Conservation (phyloP, 306 rosid species). For the Ziziphus jujuba region DNA sequence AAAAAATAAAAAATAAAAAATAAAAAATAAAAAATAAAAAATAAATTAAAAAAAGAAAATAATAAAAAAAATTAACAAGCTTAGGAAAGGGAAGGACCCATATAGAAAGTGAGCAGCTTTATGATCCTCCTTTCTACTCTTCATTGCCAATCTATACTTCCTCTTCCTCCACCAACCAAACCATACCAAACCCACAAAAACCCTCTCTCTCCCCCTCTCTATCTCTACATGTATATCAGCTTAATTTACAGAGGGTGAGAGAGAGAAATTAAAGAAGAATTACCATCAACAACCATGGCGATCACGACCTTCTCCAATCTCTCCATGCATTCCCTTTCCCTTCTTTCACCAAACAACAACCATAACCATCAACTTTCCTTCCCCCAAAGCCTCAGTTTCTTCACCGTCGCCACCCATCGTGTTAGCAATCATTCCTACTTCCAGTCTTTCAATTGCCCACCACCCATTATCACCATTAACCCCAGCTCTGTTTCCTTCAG, state of each 20-base stretch:
- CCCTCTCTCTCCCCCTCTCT: neutral
- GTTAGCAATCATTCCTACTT: slow-evolving; percentile 12
- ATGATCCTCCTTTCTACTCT: no score
- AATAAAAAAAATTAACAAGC: no score
- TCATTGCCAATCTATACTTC: no score
- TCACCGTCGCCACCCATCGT: slow-evolving; percentile 24
- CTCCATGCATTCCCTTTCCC: slow-evolving; percentile 32
- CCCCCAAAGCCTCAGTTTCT: neutral
- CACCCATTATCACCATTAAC: slow-evolving; percentile 14
- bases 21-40: no score
- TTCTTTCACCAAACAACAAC: slow-evolving; percentile 20
- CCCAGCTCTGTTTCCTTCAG: slow-evolving; percentile 25
- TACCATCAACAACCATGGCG: slow-evolving; percentile 39
- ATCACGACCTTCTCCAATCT: slow-evolving; percentile 45
- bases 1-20: no score
- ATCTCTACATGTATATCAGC: neutral
- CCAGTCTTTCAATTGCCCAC: slow-evolving; percentile 11
- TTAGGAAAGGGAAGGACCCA: no score
- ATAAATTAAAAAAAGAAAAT: no score
- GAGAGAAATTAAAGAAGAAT: neutral
- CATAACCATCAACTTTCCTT: slow-evolving; percentile 10
- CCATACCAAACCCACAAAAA: neutral
- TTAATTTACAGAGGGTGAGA: neutral
- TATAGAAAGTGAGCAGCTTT: no score
- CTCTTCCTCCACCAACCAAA: neutral